These are phyloP conservation scores for Oryza glumipatula DNA, from an alignment of 176 grass and related monocot genomes.

Conservation along the genomic window DNA sequence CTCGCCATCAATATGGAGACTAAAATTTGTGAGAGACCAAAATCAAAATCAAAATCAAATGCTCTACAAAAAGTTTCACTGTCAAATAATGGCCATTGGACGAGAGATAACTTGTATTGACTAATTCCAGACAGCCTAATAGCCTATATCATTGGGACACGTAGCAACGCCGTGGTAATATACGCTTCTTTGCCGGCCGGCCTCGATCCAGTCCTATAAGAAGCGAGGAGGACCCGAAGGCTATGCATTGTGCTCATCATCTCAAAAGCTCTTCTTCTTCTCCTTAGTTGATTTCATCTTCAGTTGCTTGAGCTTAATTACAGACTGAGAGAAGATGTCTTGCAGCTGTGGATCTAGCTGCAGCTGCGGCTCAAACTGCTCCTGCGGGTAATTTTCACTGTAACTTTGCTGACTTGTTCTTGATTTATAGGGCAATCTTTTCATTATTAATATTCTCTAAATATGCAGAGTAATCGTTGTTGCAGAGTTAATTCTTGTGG, in stretches of 20 bases:
- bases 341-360: conserved; percentile 54
- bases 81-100: conserved; percentile 8
- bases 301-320: neutral
- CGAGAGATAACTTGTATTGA: neutral
- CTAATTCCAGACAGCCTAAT: neutral
- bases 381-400: conserved; percentile 13
- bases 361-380: conserved; percentile 47
- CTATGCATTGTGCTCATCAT: conserved; percentile 18
- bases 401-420: neutral
- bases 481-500: neutral
- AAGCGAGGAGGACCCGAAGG: neutral
- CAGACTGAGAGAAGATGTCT: conserved; percentile 31
- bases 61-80: neutral
- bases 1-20: neutral
- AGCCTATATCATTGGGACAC: conserved; percentile 10
- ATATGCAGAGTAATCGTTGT: neutral
- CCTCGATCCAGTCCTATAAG: conserved; percentile 18
- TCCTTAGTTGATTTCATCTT: neutral
- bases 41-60: neutral
- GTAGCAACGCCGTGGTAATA: neutral
- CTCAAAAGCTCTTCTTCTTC: neutral
- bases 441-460: neutral
- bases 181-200: neutral
- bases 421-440: neutral
- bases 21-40: neutral